Evolutionary conservation across 169 alveolate genomes (phyloP).

Genomic region (Eimeria maxima): DNA sequence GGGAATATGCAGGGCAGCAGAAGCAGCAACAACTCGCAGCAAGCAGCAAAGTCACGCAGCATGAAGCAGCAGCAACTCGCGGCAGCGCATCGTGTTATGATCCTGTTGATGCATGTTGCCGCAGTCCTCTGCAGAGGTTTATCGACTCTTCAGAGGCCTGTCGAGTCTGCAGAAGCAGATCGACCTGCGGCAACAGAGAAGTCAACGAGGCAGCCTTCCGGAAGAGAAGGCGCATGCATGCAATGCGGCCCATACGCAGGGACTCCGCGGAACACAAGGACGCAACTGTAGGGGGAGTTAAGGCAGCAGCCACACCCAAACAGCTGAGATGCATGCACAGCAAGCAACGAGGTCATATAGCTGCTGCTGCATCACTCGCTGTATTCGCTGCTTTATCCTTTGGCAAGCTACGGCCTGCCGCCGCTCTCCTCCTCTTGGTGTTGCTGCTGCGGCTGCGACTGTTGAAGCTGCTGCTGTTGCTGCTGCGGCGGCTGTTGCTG

Average conservation of each 20-base stretch:
- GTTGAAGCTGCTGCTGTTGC: slow-evolving; percentile 1
- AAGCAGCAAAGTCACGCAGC: not conserved
- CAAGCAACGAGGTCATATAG: not conserved
- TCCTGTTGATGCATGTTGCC: slow-evolving; percentile 7
- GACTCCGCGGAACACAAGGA: not conserved
- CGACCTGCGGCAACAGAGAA: not conserved
- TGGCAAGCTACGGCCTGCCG: not conserved
- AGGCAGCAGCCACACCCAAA: not conserved
- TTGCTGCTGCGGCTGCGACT: slow-evolving; percentile 11
- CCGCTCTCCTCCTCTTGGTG: not conserved
- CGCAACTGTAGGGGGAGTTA: not conserved
- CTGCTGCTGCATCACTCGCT: not conserved
- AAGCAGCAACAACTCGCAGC: not conserved
- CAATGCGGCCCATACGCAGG: not conserved
- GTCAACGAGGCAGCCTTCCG: not conserved
- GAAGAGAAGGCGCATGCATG: not conserved
- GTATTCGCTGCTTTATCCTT: not conserved
- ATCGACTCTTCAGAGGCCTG: no score
- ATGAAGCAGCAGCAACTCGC: not conserved
- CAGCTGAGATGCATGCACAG: not conserved
- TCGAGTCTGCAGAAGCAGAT: not conserved
- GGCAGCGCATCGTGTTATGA: not conserved
- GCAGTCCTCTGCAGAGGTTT: not conserved
- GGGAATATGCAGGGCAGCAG: not conserved
- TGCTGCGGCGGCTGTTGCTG: slow-evolving; percentile 3